Evolutionary conservation across 129 eudicot species (phyloP).

Genomic region (Rutidosis leptorrhynchoides): DNA sequence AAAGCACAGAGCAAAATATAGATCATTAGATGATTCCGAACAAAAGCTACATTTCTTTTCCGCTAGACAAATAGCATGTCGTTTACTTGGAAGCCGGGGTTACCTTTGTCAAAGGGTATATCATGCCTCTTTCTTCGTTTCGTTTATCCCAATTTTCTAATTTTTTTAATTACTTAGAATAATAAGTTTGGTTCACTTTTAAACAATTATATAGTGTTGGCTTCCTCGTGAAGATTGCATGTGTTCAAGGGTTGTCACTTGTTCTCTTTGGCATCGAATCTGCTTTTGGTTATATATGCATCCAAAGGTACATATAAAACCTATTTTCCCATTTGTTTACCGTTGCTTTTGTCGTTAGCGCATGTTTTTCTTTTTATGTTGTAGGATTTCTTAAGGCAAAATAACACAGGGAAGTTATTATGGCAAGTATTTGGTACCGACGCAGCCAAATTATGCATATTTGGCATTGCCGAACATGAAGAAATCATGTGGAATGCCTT

Average conservation of each 20-base stretch:
- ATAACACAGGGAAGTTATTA: constrained; percentile 91
- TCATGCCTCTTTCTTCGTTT: background rate
- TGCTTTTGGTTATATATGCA: constrained; percentile 97
- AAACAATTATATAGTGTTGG: constrained; percentile 66
- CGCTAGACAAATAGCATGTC: constrained; percentile 94
- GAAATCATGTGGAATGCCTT: constrained; percentile 91
- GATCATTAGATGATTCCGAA: constrained; percentile 60
- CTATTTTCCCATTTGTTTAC: constrained; percentile 11
- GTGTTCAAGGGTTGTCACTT: constrained; percentile 57
- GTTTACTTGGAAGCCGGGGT: constrained; percentile 90
- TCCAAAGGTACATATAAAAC: constrained; percentile 73
- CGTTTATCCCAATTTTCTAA: background rate
- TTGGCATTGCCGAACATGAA: constrained; percentile 84
- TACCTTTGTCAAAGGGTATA: constrained; percentile 93
- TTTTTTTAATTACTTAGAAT: background rate
- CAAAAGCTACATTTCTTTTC: constrained; percentile 77
- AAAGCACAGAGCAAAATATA: constrained; percentile 83
- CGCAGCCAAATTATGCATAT: constrained; percentile 75
- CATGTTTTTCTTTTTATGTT: constrained; percentile 12
- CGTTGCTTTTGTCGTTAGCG: background rate
- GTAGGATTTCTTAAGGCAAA: constrained; percentile 91
- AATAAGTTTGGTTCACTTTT: constrained; percentile 12
- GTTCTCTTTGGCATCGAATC: constrained; percentile 62
- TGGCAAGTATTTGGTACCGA: constrained; percentile 95
- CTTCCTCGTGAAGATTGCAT: constrained; percentile 90